A percentile compares a stretch with the other conserved stretches of the same genome.
These are phyloP conservation scores for Torrubiella hemipterigena DNA, from an alignment of 2,329 filamentous ascomycete genomes.

Conservation along the genomic window DNA sequence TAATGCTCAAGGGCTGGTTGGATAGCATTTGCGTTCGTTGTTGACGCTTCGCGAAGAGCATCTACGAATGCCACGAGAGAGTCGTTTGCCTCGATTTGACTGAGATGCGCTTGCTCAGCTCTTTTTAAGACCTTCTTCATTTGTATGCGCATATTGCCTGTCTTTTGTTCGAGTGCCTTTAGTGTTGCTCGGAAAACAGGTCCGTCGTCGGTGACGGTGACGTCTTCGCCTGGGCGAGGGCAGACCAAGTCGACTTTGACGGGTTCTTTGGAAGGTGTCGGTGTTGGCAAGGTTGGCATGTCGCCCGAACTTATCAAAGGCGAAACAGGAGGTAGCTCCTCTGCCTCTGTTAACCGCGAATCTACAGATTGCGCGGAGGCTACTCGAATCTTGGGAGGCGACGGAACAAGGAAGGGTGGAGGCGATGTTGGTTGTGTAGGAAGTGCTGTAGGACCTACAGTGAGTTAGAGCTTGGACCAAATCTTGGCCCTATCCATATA, in stretches of 20 bases:
- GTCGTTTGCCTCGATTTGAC: conserved; percentile 77
- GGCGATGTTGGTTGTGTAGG: conserved; percentile 51
- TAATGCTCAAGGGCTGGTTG: conserved; percentile 95
- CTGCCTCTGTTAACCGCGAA: conserved; percentile 67
- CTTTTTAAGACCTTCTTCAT: conserved; percentile 95
- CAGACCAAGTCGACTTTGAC: conserved; percentile 84
- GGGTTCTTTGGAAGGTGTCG: conserved; percentile 25
- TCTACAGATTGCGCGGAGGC: conserved; percentile 82
- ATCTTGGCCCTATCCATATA: not conserved
- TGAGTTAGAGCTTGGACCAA: conserved; percentile 5
- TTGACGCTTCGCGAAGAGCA: conserved; percentile 73
- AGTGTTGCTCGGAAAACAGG: conserved; percentile 94
- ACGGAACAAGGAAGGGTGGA: conserved; percentile 59
- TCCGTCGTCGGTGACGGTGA: conserved; percentile 77
- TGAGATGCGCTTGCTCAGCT: conserved; percentile 75
- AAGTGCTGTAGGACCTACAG: conserved; percentile 28
- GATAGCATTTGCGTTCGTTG: conserved; percentile 91
- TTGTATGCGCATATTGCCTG: conserved; percentile 79
- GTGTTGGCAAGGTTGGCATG: conserved; percentile 12
- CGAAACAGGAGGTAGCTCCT: conserved; percentile 43
- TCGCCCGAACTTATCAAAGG: conserved; percentile 32
- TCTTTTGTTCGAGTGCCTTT: conserved; percentile 93
- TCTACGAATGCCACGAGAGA: conserved; percentile 74
- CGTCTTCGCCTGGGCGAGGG: conserved; percentile 74
- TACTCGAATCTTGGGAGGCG: conserved; percentile 66